Percentiles rank a stretch among this genome's conserved stretches.
Conservation (phyloP, 2,329 filamentous ascomycete species). For the Karstenula rhodostoma region DNA sequence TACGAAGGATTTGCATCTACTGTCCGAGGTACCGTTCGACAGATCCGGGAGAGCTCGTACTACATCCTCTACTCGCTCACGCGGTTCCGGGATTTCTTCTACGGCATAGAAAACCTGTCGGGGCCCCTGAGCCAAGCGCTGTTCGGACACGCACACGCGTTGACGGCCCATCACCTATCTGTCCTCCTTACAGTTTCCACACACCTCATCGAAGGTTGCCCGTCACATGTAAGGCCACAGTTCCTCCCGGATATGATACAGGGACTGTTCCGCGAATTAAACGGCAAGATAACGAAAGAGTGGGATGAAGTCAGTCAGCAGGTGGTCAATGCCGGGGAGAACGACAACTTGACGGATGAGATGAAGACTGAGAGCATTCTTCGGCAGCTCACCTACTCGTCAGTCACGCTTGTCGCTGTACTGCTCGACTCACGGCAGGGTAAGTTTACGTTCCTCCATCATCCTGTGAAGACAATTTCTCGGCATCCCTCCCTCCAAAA, state of each 20-base stretch:
- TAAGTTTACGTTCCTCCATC: conserved; percentile 20
- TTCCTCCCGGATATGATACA: conserved; percentile 88
- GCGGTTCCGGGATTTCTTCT: conserved; percentile 85
- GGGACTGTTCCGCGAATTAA: conserved; percentile 84
- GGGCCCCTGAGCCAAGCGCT: conserved; percentile 83
- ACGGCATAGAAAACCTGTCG: conserved; percentile 85
- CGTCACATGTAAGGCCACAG: conserved; percentile 74
- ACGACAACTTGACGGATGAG: conserved; percentile 83
- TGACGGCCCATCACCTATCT: conserved; percentile 93
- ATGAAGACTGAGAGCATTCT: conserved; percentile 98
- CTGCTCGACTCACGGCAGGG: conserved; percentile 74
- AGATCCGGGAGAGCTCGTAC: conserved; percentile 92
- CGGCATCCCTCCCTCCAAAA: too few species aligned
- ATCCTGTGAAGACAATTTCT: too few species aligned
- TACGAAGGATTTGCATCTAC: conserved; percentile 94
- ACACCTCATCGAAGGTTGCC: conserved; percentile 91
- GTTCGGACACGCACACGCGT: conserved; percentile 79
- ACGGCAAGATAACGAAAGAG: conserved; percentile 84
- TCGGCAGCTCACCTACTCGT: conserved; percentile 88
- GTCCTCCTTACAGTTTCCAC: conserved; percentile 90
- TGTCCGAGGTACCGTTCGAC: conserved; percentile 85
- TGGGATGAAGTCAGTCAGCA: conserved; percentile 76
- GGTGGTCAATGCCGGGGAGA: conserved; percentile 71
- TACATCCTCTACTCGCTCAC: conserved; percentile 95
- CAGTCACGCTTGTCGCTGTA: conserved; percentile 89